Evolutionary conservation across 1,284 basidiomycete species (phyloP), one percentile per base, ranked within the genome.

Genomic region (Vanrija pseudolonga): DNA sequence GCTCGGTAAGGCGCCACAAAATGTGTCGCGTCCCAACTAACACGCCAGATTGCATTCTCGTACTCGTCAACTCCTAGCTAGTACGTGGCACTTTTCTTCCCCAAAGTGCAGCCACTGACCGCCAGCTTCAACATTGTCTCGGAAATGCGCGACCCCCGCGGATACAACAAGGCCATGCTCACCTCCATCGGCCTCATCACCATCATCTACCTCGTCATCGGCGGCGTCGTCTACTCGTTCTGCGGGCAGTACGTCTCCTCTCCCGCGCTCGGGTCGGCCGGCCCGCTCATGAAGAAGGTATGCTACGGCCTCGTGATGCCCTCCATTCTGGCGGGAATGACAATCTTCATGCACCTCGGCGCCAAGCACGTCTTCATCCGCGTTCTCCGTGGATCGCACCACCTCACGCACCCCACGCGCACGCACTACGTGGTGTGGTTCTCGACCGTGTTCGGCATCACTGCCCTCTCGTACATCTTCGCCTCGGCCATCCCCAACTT

Each of bases 351-450:
- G 12, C 32, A 32, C 12, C n/a, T 40, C 19, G 79, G 81, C 12
- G 81, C 82, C 19, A 85, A 85, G 65, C 79, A 83, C 44, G 62
- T 85, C 47, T 85, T 86, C 64, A 77, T 86, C 53, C 79, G 84
- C 8, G 59, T 81, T 46, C 82, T 86, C 64, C 79, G 82, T 14
- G 77, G 79, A 56, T 79, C 81, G 12, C 70, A 70, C 12, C 84
- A 86, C 66, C 65, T 86, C 51, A 79, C 84, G 58, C 76, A 74
- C 12, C 82, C 84, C 57, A 85, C 83, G 0, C 7, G 76, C 12
- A 72, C 80, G 8, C 84, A 84, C 40, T 85, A 83, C 82, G 57
- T 69, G 12, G 71, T 77, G 5, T 86, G 85, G 84, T 69, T 76
- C 39, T 59, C 68, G 5, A 12, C 9, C 11, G 12, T 32, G 4